Conservation (phyloP, 2,329 filamentous ascomycete species). For the Trichoderma breve region DNA sequence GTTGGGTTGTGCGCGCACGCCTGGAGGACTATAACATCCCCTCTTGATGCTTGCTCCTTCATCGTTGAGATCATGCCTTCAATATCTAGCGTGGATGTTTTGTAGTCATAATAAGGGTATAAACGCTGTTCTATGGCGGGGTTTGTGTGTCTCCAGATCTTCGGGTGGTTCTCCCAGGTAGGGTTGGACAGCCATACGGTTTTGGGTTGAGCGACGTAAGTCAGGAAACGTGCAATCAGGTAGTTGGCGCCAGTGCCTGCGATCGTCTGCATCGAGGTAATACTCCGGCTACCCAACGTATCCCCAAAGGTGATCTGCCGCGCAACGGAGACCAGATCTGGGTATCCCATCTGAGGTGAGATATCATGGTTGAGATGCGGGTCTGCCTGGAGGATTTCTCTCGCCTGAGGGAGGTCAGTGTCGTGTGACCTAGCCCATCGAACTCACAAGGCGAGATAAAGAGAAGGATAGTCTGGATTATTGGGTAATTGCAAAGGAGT, state of each 20-base stretch:
- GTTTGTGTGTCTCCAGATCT: constrained; percentile 31
- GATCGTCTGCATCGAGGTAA: too few species aligned
- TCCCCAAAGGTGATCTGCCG: constrained; percentile 21
- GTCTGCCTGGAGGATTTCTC: too few species aligned
- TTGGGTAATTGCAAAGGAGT: too few species aligned
- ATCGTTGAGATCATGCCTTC: constrained; percentile 30
- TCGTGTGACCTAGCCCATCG: too few species aligned
- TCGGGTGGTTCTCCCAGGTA: constrained; percentile 49
- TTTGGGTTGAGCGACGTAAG: constrained; percentile 21
- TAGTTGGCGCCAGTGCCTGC: constrained; percentile 35
- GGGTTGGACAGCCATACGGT: constrained; percentile 19
- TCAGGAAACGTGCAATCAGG: constrained; percentile 30
- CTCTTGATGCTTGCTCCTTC: constrained; percentile 25
- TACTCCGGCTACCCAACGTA: too few species aligned
- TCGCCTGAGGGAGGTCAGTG: too few species aligned
- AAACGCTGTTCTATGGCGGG: constrained; percentile 23
- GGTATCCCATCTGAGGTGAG: too few species aligned
- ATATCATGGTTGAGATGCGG: too few species aligned
- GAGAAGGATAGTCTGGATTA: too few species aligned
- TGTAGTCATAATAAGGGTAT: constrained; percentile 35
- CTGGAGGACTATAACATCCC: constrained; percentile 38
- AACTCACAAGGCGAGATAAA: too few species aligned
- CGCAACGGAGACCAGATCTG: too few species aligned
- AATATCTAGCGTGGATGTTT: constrained; percentile 31
- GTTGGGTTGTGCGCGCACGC: constrained; percentile 42